Conservation (phyloP, 2,329 filamentous ascomycete species). For the Fusarium protoensiforme region DNA sequence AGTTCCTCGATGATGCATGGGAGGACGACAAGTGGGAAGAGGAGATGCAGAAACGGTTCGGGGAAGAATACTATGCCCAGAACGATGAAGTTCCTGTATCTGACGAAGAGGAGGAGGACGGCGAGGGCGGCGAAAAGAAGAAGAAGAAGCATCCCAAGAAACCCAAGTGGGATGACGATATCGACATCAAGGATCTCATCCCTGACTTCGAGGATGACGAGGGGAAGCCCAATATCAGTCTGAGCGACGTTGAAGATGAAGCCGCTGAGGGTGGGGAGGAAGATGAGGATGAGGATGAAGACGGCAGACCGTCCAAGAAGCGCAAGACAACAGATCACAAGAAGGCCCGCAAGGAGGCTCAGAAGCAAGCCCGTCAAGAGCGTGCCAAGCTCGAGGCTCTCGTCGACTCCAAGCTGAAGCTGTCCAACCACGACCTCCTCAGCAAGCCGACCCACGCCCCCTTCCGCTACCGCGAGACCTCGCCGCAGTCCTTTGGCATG, state of each 20-base stretch:
- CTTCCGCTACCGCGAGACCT: slow-evolving; percentile 96
- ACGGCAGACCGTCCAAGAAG: slow-evolving; percentile 63
- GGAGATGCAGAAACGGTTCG: slow-evolving; percentile 90
- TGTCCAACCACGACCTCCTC: slow-evolving; percentile 73
- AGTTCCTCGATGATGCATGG: slow-evolving; percentile 88
- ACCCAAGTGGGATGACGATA: slow-evolving; percentile 92
- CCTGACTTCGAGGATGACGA: slow-evolving; percentile 83
- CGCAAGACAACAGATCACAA: slow-evolving; percentile 70
- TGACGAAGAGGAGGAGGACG: slow-evolving; percentile 74
- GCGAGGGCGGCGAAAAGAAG: slow-evolving; percentile 63
- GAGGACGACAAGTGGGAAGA: slow-evolving; percentile 90
- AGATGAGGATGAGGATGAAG: slow-evolving; percentile 55
- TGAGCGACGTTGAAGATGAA: slow-evolving; percentile 60
- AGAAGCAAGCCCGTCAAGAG: slow-evolving; percentile 83
- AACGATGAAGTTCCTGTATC: slow-evolving; percentile 74
- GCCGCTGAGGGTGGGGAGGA: slow-evolving; percentile 50
- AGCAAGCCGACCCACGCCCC: slow-evolving; percentile 45
- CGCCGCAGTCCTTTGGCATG: slow-evolving; percentile 88
- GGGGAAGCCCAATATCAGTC: slow-evolving; percentile 61
- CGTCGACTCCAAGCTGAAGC: slow-evolving; percentile 82
- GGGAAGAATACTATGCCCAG: slow-evolving; percentile 88
- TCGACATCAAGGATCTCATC: slow-evolving; percentile 93
- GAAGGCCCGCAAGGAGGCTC: slow-evolving; percentile 65
- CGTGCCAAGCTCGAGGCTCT: slow-evolving; percentile 86
- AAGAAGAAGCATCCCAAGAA: slow-evolving; percentile 63